These are phyloP conservation scores for Phytopythium litorale DNA, from an alignment of 352 stramenopile genomes.

Conservation along the genomic window DNA sequence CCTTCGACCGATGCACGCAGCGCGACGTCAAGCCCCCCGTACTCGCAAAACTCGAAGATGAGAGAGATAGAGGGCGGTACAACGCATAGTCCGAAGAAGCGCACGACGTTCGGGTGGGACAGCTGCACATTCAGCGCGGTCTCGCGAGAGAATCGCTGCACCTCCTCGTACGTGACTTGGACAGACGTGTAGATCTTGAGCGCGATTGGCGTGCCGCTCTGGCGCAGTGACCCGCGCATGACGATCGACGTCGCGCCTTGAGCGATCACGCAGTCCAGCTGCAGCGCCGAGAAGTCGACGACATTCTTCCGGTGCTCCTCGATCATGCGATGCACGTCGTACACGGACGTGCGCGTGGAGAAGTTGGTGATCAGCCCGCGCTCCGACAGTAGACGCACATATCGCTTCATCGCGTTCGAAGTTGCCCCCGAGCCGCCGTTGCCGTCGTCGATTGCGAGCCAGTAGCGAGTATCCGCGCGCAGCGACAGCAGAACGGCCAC, in stretches of 20 bases:
- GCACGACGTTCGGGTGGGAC: slow-evolving; percentile 81
- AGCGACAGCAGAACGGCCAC: slow-evolving; percentile 72
- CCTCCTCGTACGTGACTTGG: slow-evolving; percentile 80
- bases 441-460: slow-evolving; percentile 76
- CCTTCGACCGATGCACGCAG: slow-evolving; percentile 25
- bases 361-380: slow-evolving; percentile 87
- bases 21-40: slow-evolving; percentile 63
- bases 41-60: slow-evolving; percentile 87
- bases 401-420: slow-evolving; percentile 64
- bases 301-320: slow-evolving; percentile 81
- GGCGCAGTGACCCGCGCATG: slow-evolving; percentile 62
- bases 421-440: slow-evolving; percentile 24
- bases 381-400: slow-evolving; percentile 71
- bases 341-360: slow-evolving; percentile 83
- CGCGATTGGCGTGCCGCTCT: slow-evolving; percentile 49
- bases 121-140: slow-evolving; percentile 78
- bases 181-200: slow-evolving; percentile 87
- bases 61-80: slow-evolving; percentile 81
- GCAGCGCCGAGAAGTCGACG: slow-evolving; percentile 72
- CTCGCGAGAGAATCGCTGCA: slow-evolving; percentile 75
- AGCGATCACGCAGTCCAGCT: slow-evolving; percentile 72
- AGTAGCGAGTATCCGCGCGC: slow-evolving; percentile 80
- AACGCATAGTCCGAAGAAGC: slow-evolving; percentile 79
- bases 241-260: slow-evolving; percentile 82
- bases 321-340: slow-evolving; percentile 88